Base-by-base conservation (phyloP, 306 rosid species). In the Oemleria cerasiformis region DNA sequence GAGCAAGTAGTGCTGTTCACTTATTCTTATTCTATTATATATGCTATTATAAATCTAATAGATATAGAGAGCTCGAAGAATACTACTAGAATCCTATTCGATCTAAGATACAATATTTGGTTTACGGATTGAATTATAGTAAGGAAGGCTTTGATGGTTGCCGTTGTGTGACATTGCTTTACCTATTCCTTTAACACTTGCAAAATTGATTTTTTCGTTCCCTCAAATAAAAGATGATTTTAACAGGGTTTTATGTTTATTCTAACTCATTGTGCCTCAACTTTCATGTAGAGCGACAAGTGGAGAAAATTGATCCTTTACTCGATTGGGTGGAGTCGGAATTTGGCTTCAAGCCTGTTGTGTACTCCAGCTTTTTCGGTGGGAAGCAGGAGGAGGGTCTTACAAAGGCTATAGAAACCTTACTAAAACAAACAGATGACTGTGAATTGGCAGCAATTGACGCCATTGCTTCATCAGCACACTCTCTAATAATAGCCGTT, bases 331-430 rank as follows among this genome's bases (percentile, higher is more conserved):
- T 89, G 80, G 84, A 81, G 76, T 89, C 84, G 0, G 96, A 94
- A 72, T 91, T 91, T 79, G 99, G 96, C 72, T 81, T 79, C 81
- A 94, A 82, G 86, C 97, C 99, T 48, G 72, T 73, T 57, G 84
- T 91, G 21, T 82, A 86, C 84, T 82, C 90, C 48, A 80, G 96
- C 66, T 74, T 88, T 79, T 90, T 82, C 59, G 92, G 98, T 57
- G 92, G 96, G 79, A 86, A 84, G 83, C 96, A 92, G 82, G 90
- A 86, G 53, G 92, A 86, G 19, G 92, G 92, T 68, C 96, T 92
- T 15, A 70, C 81, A 58, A 76, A 47, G 53, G 91, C 91, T 47
- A 38, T 92, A 17, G 96, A 85, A 80, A 76, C 83, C 66, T 53
- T 85, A 54, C 81, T 92, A 47, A 88, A 78, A 78, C 79, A 85